A percentile compares a stretch with the other conserved stretches of the same genome.
phyloP scores from a whole-genome alignment of 352 stramenopile genomes.

The Globisporangium polare region DNA sequence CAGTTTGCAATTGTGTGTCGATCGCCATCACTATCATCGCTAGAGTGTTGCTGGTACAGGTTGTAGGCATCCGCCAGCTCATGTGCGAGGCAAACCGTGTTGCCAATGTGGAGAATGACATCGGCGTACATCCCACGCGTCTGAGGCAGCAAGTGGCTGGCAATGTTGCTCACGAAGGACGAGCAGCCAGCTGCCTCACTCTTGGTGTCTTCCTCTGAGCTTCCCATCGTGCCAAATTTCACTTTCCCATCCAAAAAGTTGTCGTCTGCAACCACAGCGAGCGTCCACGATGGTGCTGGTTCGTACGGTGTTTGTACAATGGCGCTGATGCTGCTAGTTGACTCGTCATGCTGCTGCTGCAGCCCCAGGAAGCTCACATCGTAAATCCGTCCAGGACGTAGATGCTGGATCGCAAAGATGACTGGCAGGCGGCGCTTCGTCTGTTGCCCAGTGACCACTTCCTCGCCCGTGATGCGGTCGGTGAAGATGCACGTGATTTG shows the following conservation, averaged over 20 bases:
- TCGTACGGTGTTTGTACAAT: conserved; percentile 12
- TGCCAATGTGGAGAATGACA: conserved; percentile 34
- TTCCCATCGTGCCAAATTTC: background rate
- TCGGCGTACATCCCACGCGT: conserved; percentile 24
- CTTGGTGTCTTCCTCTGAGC: background rate
- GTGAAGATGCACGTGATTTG: conserved; percentile 33
- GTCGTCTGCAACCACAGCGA: conserved; percentile 12
- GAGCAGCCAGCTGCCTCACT: background rate
- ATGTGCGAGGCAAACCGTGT: conserved; percentile 25
- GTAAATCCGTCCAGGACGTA: conserved; percentile 34
- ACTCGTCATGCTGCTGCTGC: background rate
- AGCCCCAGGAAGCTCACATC: conserved; percentile 36
- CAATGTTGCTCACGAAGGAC: conserved; percentile 27
- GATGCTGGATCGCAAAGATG: conserved; percentile 25
- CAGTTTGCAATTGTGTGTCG: background rate
- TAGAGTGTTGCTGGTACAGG: conserved; percentile 2
- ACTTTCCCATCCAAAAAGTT: conserved; percentile 6
- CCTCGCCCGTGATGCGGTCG: conserved; percentile 29
- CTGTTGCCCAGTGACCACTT: conserved; percentile 4
- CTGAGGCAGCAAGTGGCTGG: conserved; percentile 22
- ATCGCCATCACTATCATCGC: background rate
- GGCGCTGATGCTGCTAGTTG: background rate
- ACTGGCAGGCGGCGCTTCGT: conserved; percentile 19
- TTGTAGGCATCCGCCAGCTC: conserved; percentile 25
- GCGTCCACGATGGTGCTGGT: conserved; percentile 13